Conservation (phyloP, 116 monocot species). For the Phalaenopsis hybrid region DNA sequence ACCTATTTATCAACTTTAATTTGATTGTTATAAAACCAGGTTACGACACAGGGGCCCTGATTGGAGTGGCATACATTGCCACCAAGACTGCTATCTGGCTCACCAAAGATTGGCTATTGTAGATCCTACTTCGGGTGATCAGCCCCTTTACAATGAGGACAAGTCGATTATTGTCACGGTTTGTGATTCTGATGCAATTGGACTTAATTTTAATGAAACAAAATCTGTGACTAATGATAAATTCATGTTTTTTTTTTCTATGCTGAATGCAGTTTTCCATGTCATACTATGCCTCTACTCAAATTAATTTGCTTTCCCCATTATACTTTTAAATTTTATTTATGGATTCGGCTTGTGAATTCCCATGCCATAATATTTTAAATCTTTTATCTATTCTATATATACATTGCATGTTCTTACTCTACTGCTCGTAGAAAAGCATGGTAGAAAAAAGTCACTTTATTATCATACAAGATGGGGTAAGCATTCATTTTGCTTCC, state of each 20-base stretch:
- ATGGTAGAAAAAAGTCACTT: too few relatives aligned
- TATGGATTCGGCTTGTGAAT: background rate
- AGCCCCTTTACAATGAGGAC: conserved; percentile 91
- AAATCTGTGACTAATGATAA: background rate
- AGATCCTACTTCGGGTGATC: conserved; percentile 93
- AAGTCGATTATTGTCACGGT: conserved; percentile 86
- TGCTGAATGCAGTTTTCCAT: background rate
- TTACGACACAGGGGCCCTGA: conserved; percentile 87
- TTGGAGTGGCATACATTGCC: conserved; percentile 86
- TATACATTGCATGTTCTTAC: too few relatives aligned
- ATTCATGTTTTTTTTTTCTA: background rate
- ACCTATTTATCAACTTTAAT: background rate
- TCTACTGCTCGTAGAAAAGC: too few relatives aligned
- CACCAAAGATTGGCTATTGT: conserved; percentile 89
- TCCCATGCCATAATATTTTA: too few relatives aligned
- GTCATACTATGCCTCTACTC: background rate
- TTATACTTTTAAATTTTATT: background rate
- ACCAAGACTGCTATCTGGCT: conserved; percentile 76
- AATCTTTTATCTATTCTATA: too few relatives aligned
- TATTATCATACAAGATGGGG: too few relatives aligned
- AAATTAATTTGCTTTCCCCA: background rate
- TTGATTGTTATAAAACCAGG: conserved; percentile 23
- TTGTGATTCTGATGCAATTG: conserved; percentile 12
- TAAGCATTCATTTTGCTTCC: too few relatives aligned
- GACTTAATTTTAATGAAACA: background rate